Evolutionary conservation across 176 grass and related monocot species (phyloP).

Genomic region (Hsuehochloa calcarea): DNA sequence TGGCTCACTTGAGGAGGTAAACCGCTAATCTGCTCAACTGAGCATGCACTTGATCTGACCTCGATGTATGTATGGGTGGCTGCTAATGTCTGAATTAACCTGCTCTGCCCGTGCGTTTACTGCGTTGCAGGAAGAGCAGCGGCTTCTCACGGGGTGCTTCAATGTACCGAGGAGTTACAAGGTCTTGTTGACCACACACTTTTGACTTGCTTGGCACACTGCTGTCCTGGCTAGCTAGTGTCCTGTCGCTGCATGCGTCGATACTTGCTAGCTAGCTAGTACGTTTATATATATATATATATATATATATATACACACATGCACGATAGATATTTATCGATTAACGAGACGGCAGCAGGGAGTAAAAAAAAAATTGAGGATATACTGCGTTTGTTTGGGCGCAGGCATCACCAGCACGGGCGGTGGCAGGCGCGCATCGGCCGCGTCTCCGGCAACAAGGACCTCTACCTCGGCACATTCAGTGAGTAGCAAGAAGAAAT

Average conservation of each 20-base stretch:
- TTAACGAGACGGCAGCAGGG: not conserved
- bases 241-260: no score
- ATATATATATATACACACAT: no score
- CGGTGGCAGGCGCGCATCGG: slow-evolving; percentile 99
- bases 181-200: slow-evolving; percentile 24
- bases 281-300: no score
- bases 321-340: not conserved
- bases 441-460: slow-evolving; percentile 97
- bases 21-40: not conserved
- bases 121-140: slow-evolving; percentile 84
- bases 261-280: no score
- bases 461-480: slow-evolving; percentile 99
- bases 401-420: slow-evolving; percentile 96
- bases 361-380: not conserved
- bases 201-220: not conserved
- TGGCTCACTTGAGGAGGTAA: slow-evolving; percentile 95
- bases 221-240: not conserved
- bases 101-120: not conserved
- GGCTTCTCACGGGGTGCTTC: slow-evolving; percentile 95
- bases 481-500: slow-evolving; percentile 37
- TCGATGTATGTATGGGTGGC: no score
- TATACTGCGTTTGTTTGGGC: not conserved
- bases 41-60: not conserved
- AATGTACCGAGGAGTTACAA: slow-evolving; percentile 95
- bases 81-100: not conserved